These are phyloP conservation scores for Podaxis sp. DNA, from an alignment of 768 basidiomycete species.

Conservation along the genomic window DNA sequence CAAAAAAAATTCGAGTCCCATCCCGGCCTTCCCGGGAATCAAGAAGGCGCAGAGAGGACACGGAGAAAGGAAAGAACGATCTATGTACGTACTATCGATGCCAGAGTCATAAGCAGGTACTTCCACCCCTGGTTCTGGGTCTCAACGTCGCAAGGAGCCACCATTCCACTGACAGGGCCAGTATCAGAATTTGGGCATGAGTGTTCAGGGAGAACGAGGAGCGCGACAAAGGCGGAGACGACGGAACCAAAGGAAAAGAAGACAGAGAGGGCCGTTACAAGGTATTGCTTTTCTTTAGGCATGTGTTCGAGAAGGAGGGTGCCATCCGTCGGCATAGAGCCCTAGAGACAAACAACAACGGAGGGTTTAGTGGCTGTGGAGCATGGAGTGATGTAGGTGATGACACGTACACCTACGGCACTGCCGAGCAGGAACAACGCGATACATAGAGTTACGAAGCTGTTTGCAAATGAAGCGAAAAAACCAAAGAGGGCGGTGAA, in stretches of 20 bases:
- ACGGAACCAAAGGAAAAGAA: constrained; percentile 96
- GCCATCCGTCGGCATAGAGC: constrained; percentile 96
- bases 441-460: constrained; percentile 68
- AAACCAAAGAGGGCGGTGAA: constrained; percentile 90
- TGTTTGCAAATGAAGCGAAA: constrained; percentile 68
- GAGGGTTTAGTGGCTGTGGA: neutral
- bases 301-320: constrained; percentile 91
- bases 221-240: constrained; percentile 75
- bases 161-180: constrained; percentile 12
- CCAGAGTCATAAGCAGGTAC: constrained; percentile 73
- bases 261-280: constrained; percentile 89
- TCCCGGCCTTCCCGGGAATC: neutral
- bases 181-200: constrained; percentile 49
- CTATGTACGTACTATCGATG: constrained; percentile 67
- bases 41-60: neutral
- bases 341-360: constrained; percentile 38
- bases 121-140: constrained; percentile 86
- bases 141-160: constrained; percentile 59
- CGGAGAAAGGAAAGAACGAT: neutral
- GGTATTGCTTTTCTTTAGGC: constrained; percentile 87
- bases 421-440: constrained; percentile 87
- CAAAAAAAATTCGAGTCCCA: neutral
- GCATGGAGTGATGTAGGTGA: neutral
- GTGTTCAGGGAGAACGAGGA: constrained; percentile 73
- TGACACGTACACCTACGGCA: constrained; percentile 80